Evolutionary conservation across 768 basidiomycete species (phyloP).

Genomic region (Naganishia randhawae): DNA sequence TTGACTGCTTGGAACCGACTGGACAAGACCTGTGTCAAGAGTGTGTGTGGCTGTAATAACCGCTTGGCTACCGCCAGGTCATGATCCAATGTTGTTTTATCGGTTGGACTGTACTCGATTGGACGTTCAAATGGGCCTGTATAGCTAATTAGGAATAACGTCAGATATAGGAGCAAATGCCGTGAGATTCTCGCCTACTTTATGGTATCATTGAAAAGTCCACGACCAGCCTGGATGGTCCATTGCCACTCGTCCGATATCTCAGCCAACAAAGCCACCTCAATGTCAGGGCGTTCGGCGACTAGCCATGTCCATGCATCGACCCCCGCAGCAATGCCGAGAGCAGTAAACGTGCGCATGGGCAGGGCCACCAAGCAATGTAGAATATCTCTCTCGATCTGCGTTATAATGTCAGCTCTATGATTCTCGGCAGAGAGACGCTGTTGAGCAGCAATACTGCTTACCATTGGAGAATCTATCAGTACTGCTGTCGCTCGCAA

Average conservation of each 20-base stretch:
- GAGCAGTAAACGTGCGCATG: constrained; percentile 80
- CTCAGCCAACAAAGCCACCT: constrained; percentile 79
- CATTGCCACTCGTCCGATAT: constrained; percentile 81
- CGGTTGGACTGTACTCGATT: constrained; percentile 82
- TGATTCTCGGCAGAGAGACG: not conserved
- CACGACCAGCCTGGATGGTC: constrained; percentile 70
- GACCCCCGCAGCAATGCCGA: constrained; percentile 77
- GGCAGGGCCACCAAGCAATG: constrained; percentile 83
- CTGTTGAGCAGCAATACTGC: constrained; percentile 47
- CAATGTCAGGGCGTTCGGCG: constrained; percentile 73
- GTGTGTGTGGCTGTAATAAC: constrained; percentile 73
- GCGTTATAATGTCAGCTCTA: constrained; percentile 10
- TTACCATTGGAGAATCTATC: constrained; percentile 61
- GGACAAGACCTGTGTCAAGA: constrained; percentile 80
- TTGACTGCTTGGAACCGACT: constrained; percentile 91
- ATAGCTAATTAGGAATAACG: constrained; percentile 57
- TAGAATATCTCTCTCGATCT: constrained; percentile 82
- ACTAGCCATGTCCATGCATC: constrained; percentile 97
- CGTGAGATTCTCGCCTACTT: constrained; percentile 59
- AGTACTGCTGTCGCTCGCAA: constrained; percentile 81
- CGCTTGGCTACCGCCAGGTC: constrained; percentile 66
- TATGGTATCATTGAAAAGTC: constrained; percentile 73
- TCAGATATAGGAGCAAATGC: not conserved
- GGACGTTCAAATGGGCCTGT: constrained; percentile 82
- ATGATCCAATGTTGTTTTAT: constrained; percentile 76